These are phyloP conservation scores for Eucalyptus melliodora DNA, from an alignment of 345 rosid genomes.

Conservation along the genomic window DNA sequence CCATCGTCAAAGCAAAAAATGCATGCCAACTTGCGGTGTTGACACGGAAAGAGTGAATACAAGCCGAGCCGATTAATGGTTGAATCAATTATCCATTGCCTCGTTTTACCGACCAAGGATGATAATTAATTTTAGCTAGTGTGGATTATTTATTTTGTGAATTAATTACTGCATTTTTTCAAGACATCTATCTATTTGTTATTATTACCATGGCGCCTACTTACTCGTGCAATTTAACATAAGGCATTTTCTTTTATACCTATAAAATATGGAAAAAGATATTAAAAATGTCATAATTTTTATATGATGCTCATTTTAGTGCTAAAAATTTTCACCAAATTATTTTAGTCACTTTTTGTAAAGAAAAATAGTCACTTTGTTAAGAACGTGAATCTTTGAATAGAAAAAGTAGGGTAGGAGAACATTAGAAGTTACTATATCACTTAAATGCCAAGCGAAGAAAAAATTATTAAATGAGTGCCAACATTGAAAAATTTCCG, in stretches of 20 bases:
- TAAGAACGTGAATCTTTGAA: too few relatives aligned
- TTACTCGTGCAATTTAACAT: neutral
- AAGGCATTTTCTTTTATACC: neutral
- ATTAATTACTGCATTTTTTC: neutral
- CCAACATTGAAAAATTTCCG: too few relatives aligned
- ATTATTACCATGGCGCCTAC: neutral
- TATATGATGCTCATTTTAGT: too few relatives aligned
- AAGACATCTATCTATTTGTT: neutral
- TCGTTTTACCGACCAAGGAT: neutral
- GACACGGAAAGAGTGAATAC: neutral
- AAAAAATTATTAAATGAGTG: too few relatives aligned
- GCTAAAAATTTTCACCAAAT: too few relatives aligned
- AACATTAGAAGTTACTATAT: too few relatives aligned
- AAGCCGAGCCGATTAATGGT: neutral
- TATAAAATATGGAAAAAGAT: too few relatives aligned
- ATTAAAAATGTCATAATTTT: too few relatives aligned
- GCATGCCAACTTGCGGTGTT: neutral
- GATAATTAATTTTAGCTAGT: neutral
- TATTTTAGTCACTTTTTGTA: too few relatives aligned
- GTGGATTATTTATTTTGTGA: neutral
- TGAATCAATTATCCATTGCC: neutral
- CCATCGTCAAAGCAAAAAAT: neutral
- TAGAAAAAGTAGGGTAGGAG: too few relatives aligned
- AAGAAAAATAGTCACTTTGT: too few relatives aligned
- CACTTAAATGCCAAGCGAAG: too few relatives aligned